Percentiles rank a stretch among this genome's conserved stretches.
phyloP scores from a whole-genome alignment of 257 asterid genomes.

The Striga asiatica region DNA sequence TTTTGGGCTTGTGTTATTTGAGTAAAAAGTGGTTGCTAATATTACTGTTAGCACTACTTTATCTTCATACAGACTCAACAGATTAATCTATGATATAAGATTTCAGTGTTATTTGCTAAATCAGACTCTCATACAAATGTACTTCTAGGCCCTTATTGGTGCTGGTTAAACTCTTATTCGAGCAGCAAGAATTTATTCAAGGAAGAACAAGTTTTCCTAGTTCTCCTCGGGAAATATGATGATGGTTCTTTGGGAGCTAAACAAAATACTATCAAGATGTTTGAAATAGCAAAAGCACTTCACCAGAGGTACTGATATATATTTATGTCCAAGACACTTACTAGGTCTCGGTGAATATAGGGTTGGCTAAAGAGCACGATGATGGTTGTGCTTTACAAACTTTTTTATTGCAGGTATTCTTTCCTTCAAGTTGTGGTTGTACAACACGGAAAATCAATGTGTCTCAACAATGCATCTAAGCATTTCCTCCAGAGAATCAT shows the following conservation, averaged over 20 bases:
- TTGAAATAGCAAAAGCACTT: constrained; percentile 58
- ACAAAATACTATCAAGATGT: constrained; percentile 28
- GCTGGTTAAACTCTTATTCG: constrained; percentile 52
- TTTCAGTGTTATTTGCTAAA: not conserved
- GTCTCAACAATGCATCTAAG: constrained; percentile 26
- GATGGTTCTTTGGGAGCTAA: constrained; percentile 30
- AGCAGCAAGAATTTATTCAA: constrained; percentile 28
- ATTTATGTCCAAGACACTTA: constrained; percentile 4
- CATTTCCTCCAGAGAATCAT: constrained; percentile 38
- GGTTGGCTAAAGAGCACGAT: not conserved
- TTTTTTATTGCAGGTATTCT: constrained; percentile 54
- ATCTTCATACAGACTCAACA: constrained; percentile 5
- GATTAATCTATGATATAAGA: too few relatives aligned
- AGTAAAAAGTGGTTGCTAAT: too few relatives aligned
- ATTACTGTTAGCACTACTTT: not conserved
- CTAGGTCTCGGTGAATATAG: constrained; percentile 12
- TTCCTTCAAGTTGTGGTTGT: constrained; percentile 59
- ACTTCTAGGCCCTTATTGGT: constrained; percentile 54
- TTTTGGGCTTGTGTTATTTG: not conserved
- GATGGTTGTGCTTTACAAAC: constrained; percentile 9
- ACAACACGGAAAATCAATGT: constrained; percentile 34
- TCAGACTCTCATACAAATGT: constrained; percentile 15
- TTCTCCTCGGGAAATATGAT: constrained; percentile 37
- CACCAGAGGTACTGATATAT: constrained; percentile 52
- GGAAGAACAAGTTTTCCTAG: constrained; percentile 43